Evolutionary conservation across 495 filamentous ascomycete species (phyloP).

Genomic region (Aspergillus leporis): DNA sequence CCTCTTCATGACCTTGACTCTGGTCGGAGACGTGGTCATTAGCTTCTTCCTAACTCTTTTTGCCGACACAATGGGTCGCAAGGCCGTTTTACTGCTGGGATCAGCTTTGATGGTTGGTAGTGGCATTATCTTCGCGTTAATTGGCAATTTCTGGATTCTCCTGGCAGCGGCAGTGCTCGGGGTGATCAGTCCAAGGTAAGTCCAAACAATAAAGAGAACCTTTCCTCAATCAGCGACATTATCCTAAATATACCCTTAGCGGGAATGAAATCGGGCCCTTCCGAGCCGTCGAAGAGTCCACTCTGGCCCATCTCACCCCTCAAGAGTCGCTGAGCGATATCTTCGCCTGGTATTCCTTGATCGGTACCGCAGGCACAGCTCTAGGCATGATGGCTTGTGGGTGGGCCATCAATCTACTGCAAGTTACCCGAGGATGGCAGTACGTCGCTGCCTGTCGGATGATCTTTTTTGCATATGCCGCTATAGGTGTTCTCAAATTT

Average conservation of each 20-base stretch:
- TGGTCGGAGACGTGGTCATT: slow-evolving; percentile 77
- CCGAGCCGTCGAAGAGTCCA: slow-evolving; percentile 82
- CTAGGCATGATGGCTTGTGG: slow-evolving; percentile 66
- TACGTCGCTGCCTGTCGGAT: slow-evolving; percentile 62
- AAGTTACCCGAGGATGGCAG: slow-evolving; percentile 49
- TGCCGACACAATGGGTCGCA: slow-evolving; percentile 72
- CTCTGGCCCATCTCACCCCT: slow-evolving; percentile 70
- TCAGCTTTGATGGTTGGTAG: slow-evolving; percentile 66
- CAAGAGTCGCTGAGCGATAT: slow-evolving; percentile 65
- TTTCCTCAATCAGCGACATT: neutral
- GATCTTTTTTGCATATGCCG: slow-evolving; percentile 71
- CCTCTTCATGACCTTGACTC: slow-evolving; percentile 84
- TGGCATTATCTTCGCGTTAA: slow-evolving; percentile 67
- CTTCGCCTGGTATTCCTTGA: slow-evolving; percentile 78
- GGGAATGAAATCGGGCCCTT: slow-evolving; percentile 83
- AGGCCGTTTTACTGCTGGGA: slow-evolving; percentile 66
- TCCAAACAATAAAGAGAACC: neutral
- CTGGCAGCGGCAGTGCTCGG: slow-evolving; percentile 74
- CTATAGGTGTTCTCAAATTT: slow-evolving; percentile 67
- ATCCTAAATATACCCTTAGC: slow-evolving; percentile 31
- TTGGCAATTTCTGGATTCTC: slow-evolving; percentile 72
- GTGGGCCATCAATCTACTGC: slow-evolving; percentile 58
- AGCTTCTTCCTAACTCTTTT: slow-evolving; percentile 74
- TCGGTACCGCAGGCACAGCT: slow-evolving; percentile 64
- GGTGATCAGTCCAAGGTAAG: slow-evolving; percentile 73